A percentile compares a stretch with the other conserved stretches of the same genome.
These are phyloP conservation scores for Fusarium xyrophilum DNA, from an alignment of 2,329 filamentous ascomycete species.

Conservation along the genomic window DNA sequence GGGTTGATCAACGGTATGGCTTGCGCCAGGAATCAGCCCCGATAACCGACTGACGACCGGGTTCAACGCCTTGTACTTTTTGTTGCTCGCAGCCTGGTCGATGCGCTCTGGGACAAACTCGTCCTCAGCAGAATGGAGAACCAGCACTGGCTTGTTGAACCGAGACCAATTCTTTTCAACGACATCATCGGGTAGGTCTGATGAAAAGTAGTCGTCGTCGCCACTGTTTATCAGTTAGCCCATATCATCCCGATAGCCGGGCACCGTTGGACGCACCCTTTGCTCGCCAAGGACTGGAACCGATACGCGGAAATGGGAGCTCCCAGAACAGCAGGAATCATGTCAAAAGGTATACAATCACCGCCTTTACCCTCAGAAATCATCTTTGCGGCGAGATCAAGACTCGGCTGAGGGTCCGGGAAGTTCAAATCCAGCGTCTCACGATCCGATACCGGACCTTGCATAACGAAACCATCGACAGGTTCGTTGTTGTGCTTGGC, in stretches of 20 bases:
- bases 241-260: neutral
- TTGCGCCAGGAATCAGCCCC: constrained; percentile 59
- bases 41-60: constrained; percentile 58
- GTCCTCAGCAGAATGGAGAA: constrained; percentile 71
- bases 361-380: constrained; percentile 61
- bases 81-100: constrained; percentile 64
- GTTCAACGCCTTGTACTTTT: constrained; percentile 61
- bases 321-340: constrained; percentile 50
- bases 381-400: constrained; percentile 61
- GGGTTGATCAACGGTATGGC: constrained; percentile 57
- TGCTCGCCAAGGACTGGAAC: constrained; percentile 57
- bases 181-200: constrained; percentile 67
- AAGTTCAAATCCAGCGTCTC: constrained; percentile 64
- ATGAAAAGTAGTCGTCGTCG: constrained; percentile 89
- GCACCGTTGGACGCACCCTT: constrained; percentile 52
- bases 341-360: constrained; percentile 61
- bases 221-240: constrained; percentile 53
- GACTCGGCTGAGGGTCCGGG: constrained; percentile 52
- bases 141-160: constrained; percentile 65
- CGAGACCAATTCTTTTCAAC: constrained; percentile 70
- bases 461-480: constrained; percentile 79
- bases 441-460: constrained; percentile 80
- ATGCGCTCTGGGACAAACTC: constrained; percentile 67
- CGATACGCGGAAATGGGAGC: constrained; percentile 61
- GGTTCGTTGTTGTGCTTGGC: constrained; percentile 54